phyloP scores from a whole-genome alignment of 371 early-diverging fungal species.

The Mortierella sp. region DNA sequence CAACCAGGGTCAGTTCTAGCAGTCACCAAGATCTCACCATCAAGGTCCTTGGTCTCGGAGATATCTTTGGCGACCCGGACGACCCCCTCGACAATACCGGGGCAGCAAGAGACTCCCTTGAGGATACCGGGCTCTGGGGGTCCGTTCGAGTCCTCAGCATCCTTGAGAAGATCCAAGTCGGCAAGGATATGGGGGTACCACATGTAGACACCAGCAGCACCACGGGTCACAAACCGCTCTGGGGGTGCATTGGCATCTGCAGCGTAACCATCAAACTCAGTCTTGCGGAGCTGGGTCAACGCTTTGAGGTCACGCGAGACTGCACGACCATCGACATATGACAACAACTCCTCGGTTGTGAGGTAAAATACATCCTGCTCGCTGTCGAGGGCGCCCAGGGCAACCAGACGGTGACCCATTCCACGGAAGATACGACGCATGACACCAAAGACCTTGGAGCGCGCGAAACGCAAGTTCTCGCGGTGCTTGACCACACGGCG shows the following conservation, averaged over 20 bases:
- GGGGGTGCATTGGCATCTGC: slow-evolving; percentile 54
- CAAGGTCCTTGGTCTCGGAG: slow-evolving; percentile 44
- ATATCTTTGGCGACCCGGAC: slow-evolving; percentile 59
- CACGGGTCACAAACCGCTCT: slow-evolving; percentile 54
- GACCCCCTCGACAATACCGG: slow-evolving; percentile 52
- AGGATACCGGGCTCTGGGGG: slow-evolving; percentile 57
- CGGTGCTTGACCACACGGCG: slow-evolving; percentile 59
- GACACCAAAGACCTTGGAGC: slow-evolving; percentile 57
- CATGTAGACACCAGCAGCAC: slow-evolving; percentile 57
- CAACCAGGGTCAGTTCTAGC: slow-evolving; percentile 61
- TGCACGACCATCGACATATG: slow-evolving; percentile 57
- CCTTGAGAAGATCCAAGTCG: slow-evolving; percentile 56
- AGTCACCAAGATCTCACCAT: slow-evolving; percentile 57
- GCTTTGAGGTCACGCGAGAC: slow-evolving; percentile 56
- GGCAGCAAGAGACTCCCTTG: slow-evolving; percentile 59
- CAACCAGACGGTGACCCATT: slow-evolving; percentile 51
- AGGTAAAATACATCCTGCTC: slow-evolving; percentile 54
- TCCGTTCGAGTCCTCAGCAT: slow-evolving; percentile 50
- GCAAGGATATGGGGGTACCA: slow-evolving; percentile 59
- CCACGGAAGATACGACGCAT: slow-evolving; percentile 58
- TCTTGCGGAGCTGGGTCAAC: slow-evolving; percentile 45
- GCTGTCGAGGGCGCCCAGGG: slow-evolving; percentile 38
- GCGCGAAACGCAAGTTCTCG: slow-evolving; percentile 55
- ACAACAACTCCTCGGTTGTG: slow-evolving; percentile 50
- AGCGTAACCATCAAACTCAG: slow-evolving; percentile 46